These are phyloP conservation scores for Colletotrichum noveboracense DNA, from an alignment of 2,329 filamentous ascomycete species.

Conservation along the genomic window DNA sequence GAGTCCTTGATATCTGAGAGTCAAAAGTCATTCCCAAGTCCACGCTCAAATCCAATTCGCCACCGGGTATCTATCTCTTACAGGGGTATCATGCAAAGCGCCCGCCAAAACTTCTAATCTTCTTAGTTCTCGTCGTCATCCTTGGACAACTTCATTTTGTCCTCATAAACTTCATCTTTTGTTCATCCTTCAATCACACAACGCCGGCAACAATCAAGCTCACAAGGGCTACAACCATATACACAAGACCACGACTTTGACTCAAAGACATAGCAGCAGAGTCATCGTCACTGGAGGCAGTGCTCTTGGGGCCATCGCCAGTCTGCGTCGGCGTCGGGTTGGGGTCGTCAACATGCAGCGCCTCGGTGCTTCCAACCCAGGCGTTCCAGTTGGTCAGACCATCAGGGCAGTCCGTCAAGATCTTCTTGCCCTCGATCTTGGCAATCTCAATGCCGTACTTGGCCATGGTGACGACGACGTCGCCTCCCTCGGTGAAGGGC, in stretches of 20 bases:
- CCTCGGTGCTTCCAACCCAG: conserved; percentile 13
- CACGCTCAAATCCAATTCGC: background rate
- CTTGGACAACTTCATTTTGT: accelerated
- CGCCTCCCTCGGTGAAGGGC: conserved; percentile 27
- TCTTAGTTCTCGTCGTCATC: accelerated
- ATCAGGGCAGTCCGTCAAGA: background rate
- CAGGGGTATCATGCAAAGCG: background rate
- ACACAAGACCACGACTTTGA: background rate
- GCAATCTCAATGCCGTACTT: conserved; percentile 16
- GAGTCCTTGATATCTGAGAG: no score
- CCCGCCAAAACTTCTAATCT: accelerated
- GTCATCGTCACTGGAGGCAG: background rate
- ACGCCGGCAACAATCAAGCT: background rate
- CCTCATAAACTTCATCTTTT: background rate
- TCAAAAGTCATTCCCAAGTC: background rate
- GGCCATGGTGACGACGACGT: conserved; percentile 39
- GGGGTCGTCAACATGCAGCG: conserved; percentile 13
- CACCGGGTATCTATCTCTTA: background rate
- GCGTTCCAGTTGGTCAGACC: conserved; percentile 23
- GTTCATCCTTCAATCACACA: background rate
- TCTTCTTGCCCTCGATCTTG: conserved; percentile 10
- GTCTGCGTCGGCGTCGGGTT: conserved; percentile 11
- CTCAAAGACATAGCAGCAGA: background rate
- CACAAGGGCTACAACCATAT: background rate
- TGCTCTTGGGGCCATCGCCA: background rate